Evolutionary conservation across 495 filamentous ascomycete species (phyloP), one percentile per base, ranked within the genome.

Genomic region (Penicillium arizonense): DNA sequence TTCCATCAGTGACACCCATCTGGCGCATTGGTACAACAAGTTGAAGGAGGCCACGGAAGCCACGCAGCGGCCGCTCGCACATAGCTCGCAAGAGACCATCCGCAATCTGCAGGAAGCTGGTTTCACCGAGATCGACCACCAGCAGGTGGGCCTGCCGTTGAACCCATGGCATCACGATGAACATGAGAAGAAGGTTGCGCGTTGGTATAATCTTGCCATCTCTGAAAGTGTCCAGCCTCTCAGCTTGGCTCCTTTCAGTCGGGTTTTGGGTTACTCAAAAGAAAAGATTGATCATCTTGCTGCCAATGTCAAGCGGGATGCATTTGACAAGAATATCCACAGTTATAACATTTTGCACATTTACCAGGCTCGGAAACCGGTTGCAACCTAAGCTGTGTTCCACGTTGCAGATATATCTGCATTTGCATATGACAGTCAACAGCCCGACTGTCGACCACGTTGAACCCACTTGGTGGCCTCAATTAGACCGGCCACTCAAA

Each of bases 131-230:
- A 87, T 96, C 45, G 80, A 86, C 44, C 87, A 96, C 64, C 79
- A 82, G 49, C 77, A 83, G 50, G 84, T 95, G 39, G 78, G 81
- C 34, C 59, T 94, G 33, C 89, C 91, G 2, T 67, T 91, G 54
- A 95, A 90, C 50, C 77, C 86, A 2, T 96, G 92, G 92, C 84
- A 87, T 30, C 61, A 73, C 12, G 85, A 93, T 55, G 73, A 79
- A 12, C 80, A 87, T 52, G 75, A 82, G 54, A 87, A 81, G 52
- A 84, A 87, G 43, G 79, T 90, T 20, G 90, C 88, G 24, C 78
- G 83, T 21, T 96, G 92, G 92, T 96, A 94, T 66, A 89, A 91
- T 59, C 73, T 95, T 16, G 87, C 82, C 11, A 67, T 95, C 41
- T 83, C 77, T 3, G 79, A 87, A 56, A 89, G 87, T 13, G 74